Evolutionary conservation across 2,329 filamentous ascomycete genomes (phyloP).

Genomic region (Verticillium klebahnii): DNA sequence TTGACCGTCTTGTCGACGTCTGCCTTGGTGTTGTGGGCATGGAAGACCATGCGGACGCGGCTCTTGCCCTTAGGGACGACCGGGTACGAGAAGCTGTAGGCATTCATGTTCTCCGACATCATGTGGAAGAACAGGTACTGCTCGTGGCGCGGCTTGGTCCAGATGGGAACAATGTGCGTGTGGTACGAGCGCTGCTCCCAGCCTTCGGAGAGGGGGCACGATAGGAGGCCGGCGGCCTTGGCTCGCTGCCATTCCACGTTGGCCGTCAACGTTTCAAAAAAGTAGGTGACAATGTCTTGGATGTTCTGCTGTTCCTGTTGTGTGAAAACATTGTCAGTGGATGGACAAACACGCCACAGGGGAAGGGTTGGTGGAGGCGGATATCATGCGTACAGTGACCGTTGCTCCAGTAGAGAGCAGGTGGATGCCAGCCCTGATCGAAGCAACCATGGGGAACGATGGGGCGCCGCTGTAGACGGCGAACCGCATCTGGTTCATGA

Average conservation of each 20-base stretch:
- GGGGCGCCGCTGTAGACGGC: slow-evolving; percentile 16
- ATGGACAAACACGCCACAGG: background rate
- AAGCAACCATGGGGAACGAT: slow-evolving; percentile 15
- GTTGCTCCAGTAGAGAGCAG: slow-evolving; percentile 11
- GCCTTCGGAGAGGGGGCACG: slow-evolving; percentile 20
- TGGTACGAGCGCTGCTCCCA: slow-evolving; percentile 17
- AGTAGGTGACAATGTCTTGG: slow-evolving; percentile 20
- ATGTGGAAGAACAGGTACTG: slow-evolving; percentile 20
- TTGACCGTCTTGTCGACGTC: slow-evolving; percentile 21
- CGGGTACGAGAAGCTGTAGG: slow-evolving; percentile 28
- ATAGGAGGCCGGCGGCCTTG: slow-evolving; percentile 19
- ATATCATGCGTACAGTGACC: slow-evolving; percentile 4
- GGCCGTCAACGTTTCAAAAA: slow-evolving; percentile 17
- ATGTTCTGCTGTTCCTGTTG: slow-evolving; percentile 12
- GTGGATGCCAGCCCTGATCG: slow-evolving; percentile 13
- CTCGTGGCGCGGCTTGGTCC: slow-evolving; percentile 17
- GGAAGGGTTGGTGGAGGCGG: background rate
- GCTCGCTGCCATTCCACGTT: slow-evolving; percentile 18
- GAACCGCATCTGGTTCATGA: slow-evolving; percentile 15
- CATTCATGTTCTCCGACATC: slow-evolving; percentile 13
- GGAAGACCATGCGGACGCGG: slow-evolving; percentile 33
- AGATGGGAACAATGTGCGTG: slow-evolving; percentile 24
- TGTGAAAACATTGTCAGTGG: background rate
- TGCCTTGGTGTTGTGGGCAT: slow-evolving; percentile 32
- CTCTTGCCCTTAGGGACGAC: slow-evolving; percentile 32